Evolutionary conservation across 495 filamentous ascomycete species (phyloP).

Genomic region (Neurospora sp.): DNA sequence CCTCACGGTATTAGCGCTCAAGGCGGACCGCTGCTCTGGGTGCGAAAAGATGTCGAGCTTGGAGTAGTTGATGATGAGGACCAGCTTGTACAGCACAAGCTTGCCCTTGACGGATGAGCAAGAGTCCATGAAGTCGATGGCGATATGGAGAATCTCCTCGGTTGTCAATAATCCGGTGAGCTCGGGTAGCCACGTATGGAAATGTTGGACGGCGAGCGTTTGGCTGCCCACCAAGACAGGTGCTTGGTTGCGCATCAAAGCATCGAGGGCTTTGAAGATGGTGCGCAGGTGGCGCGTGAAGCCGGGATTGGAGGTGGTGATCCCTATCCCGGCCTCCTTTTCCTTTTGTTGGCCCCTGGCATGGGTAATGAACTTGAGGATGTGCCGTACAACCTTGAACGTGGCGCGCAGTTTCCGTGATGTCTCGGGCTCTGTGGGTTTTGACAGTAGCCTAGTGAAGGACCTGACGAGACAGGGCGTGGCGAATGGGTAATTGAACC

Average conservation of each 20-base stretch:
- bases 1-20: slow-evolving; percentile 72
- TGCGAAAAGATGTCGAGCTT: slow-evolving; percentile 68
- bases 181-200: slow-evolving; percentile 92
- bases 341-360: slow-evolving; percentile 76
- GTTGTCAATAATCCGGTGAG: slow-evolving; percentile 63
- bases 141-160: slow-evolving; percentile 82
- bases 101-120: slow-evolving; percentile 84
- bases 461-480: slow-evolving; percentile 85
- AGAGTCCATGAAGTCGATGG: slow-evolving; percentile 87
- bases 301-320: slow-evolving; percentile 61
- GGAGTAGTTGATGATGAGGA: slow-evolving; percentile 84
- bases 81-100: slow-evolving; percentile 86
- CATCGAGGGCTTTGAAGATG: slow-evolving; percentile 84
- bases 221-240: slow-evolving; percentile 86
- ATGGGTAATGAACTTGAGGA: slow-evolving; percentile 92
- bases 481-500: slow-evolving; percentile 89
- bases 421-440: slow-evolving; percentile 67
- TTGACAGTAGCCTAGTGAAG: slow-evolving; percentile 70
- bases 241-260: slow-evolving; percentile 76
- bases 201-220: slow-evolving; percentile 90
- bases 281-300: slow-evolving; percentile 76
- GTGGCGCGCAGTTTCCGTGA: slow-evolving; percentile 80
- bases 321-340: slow-evolving; percentile 83
- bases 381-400: slow-evolving; percentile 87
- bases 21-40: slow-evolving; percentile 57